Base-by-base conservation (phyloP, 2,329 filamentous ascomycete genomes). In the Aspergillus niger region DNA sequence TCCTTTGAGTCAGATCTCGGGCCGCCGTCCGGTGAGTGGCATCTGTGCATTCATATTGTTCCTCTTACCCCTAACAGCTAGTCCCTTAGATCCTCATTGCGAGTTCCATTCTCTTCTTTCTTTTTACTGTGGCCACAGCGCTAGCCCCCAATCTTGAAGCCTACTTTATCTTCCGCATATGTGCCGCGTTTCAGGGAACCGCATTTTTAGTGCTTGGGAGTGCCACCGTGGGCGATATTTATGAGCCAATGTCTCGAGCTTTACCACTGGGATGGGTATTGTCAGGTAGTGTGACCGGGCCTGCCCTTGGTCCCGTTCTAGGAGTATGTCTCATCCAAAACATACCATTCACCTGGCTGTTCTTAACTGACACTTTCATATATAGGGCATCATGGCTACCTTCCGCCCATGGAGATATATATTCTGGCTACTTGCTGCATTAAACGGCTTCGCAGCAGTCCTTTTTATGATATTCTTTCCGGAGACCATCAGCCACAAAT, bases 251-350 rank as follows among this genome's bases (percentile, higher is more conserved):
- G 0, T 87, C 90, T 64, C 83, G 91, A 26, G 90, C 86, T 2
- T 91, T 88, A 2, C 90, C 89, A 2, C 83, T 91, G 10, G 86
- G 88, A 1, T 92, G 88, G 87, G 91, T 91, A 68, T 73, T 91
- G 41, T 86, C 83, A 0, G 89, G 89, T 0, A 91, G 88, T 0
- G 78, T 92, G 0, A 85, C 91, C 49, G 90, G 90, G 0, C 90
- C 90, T 6, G 87, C 86, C 0, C 81, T 90, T 69, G 89, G 90
- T 1, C 75, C 75, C 11, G 75, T 76, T 48, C 55, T 75, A 24
- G 74, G 73, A 2, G 74, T 76, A 70, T n/a, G 69, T 66, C 20
- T 28, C 51, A 52, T 22, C 17, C 49, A 6, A 38, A n/a, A 15
- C 44, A n/a, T 50, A 7, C 13, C 8, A 41, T 36, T 36, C 5